Evolutionary conservation across 176 grass and related monocot species (phyloP), one percentile per base, ranked within the genome.

Genomic region (Cenchrus americanus): DNA sequence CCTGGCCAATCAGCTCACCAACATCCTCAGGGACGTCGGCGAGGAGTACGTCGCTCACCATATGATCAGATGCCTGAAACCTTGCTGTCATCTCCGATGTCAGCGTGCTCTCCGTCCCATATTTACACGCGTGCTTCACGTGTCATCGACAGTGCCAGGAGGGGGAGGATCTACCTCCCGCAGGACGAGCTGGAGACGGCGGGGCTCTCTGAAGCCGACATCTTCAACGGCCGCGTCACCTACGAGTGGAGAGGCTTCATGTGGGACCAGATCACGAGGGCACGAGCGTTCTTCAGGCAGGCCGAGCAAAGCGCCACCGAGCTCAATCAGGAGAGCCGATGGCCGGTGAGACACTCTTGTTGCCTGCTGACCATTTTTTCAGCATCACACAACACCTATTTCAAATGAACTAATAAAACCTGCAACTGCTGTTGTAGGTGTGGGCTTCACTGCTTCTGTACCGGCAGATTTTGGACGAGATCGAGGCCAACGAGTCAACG

Each of bases 371-470:
- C 10, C 53, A 10, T 72, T 81, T 43, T 11, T 79, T 83, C 47
- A 65, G 73, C 43, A 44, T 8, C 43, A 44, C 8, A 46, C 14
- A 46, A 5, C n/a, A 70, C 6, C 0, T 37, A 1, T 42, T 14
- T 78, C 55, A 83, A 59, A 59, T 44, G n/a, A 51, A n/a, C 8
- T 5, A 58, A 3, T 3, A 19, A 21, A 4, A 21, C 66, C 17
- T 63, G 52, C 1, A 54, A 47, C 48, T 80, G 41, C 2, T 81
- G 49, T 79, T 57, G 34, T 66, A 99, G 96, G 96, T 99, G n/a
- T 99, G 96, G 96, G 91, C 96, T 14, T 99, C 96, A 78, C 81
- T 99, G 62, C 80, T 92, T 22, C 43, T 99, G 50, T 99, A 99
- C 78, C 80, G 91, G 64, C 89, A 99, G 55, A 99, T 99, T 26